Evolutionary conservation across 1,284 basidiomycete genomes (phyloP).

Genomic region (Blastosporella zonata): DNA sequence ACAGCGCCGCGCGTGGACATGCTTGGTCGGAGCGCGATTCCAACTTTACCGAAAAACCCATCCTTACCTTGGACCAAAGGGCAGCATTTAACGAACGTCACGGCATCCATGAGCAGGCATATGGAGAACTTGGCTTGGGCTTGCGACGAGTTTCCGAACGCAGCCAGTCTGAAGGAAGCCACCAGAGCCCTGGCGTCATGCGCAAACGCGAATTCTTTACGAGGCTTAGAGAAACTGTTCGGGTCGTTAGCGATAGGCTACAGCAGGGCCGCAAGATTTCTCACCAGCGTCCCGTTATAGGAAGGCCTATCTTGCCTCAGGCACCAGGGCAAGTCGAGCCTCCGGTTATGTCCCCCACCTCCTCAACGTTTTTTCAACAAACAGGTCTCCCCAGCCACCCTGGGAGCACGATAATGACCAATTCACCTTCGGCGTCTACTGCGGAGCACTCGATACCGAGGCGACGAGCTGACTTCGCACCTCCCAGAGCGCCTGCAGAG

Average conservation of each 20-base stretch:
- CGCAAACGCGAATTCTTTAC: slow-evolving; percentile 66
- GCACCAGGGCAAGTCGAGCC: slow-evolving; percentile 1
- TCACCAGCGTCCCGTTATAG: slow-evolving; percentile 45
- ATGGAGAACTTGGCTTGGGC: slow-evolving; percentile 44
- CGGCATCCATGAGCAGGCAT: slow-evolving; percentile 21
- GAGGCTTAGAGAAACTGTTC: slow-evolving; percentile 55
- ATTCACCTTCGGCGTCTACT: slow-evolving; percentile 63
- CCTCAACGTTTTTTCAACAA: slow-evolving; percentile 41
- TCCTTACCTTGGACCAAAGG: slow-evolving; percentile 11
- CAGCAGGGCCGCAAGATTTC: slow-evolving; percentile 36
- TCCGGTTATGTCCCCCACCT: slow-evolving; percentile 15
- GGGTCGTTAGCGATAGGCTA: slow-evolving; percentile 54
- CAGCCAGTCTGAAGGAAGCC: slow-evolving; percentile 31
- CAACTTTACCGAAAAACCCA: slow-evolving; percentile 13
- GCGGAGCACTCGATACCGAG: slow-evolving; percentile 62
- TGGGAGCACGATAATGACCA: slow-evolving; percentile 46
- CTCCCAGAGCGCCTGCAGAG: slow-evolving; percentile 43
- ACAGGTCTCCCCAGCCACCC: slow-evolving; percentile 36
- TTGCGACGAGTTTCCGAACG: slow-evolving; percentile 44
- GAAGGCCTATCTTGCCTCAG: slow-evolving; percentile 42
- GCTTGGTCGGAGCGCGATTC: slow-evolving; percentile 25
- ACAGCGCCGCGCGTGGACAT: slow-evolving; percentile 38
- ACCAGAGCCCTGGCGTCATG: slow-evolving; percentile 50
- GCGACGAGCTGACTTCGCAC: slow-evolving; percentile 61
- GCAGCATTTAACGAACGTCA: slow-evolving; percentile 24